Percentiles rank a stretch among this genome's conserved stretches.
phyloP scores from a whole-genome alignment of 768 basidiomycete genomes.

The Mycena venus region DNA sequence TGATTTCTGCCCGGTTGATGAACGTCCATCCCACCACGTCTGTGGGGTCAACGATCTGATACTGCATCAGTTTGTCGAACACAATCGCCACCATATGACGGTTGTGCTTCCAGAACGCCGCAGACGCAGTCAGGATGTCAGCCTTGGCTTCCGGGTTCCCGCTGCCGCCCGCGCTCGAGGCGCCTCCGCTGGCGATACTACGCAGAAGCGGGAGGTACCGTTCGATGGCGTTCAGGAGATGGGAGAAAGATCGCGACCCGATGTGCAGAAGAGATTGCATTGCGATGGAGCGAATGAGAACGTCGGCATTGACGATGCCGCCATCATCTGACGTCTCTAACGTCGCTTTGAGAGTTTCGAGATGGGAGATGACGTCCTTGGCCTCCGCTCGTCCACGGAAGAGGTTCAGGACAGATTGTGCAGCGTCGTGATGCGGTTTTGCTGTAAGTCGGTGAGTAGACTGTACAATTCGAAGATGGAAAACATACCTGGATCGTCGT shows the following conservation, averaged over 20 bases:
- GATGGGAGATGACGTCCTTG: slow-evolving; percentile 82
- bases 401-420: slow-evolving; percentile 81
- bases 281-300: slow-evolving; percentile 80
- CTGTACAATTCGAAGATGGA: background rate
- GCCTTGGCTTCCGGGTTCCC: slow-evolving; percentile 71
- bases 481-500: slow-evolving; percentile 80
- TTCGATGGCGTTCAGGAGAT: slow-evolving; percentile 97
- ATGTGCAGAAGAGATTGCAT: slow-evolving; percentile 92
- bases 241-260: slow-evolving; percentile 96
- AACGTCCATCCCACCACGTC: slow-evolving; percentile 94
- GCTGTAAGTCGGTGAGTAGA: slow-evolving; percentile 56
- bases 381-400: slow-evolving; percentile 86
- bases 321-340: slow-evolving; percentile 73
- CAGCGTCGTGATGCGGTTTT: slow-evolving; percentile 83
- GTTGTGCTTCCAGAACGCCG: slow-evolving; percentile 87
- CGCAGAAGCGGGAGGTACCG: slow-evolving; percentile 88
- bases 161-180: slow-evolving; percentile 48
- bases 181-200: slow-evolving; percentile 66
- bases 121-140: slow-evolving; percentile 79
- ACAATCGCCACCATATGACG: slow-evolving; percentile 92
- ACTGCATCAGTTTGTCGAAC: slow-evolving; percentile 98
- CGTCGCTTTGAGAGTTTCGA: slow-evolving; percentile 77
- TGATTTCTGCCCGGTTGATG: slow-evolving; percentile 61
- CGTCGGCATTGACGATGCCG: slow-evolving; percentile 70
- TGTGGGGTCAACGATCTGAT: slow-evolving; percentile 95